Percentiles rank a stretch among this genome's conserved stretches.
These are phyloP conservation scores for Paraphoma sp. DNA, from an alignment of 2,329 filamentous ascomycete species.

Conservation along the genomic window DNA sequence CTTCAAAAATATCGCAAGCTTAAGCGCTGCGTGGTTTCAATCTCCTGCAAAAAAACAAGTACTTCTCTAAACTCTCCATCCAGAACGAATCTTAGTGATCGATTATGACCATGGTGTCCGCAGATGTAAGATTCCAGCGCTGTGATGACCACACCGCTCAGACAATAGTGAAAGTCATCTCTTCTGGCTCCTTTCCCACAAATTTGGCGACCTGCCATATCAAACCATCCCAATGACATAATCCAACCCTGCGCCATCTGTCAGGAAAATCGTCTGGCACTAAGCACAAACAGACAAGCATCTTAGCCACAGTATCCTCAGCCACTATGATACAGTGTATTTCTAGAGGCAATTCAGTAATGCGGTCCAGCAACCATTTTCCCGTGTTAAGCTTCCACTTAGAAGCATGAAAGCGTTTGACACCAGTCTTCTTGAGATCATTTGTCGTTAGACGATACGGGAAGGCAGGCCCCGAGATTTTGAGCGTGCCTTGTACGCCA, in stretches of 20 bases:
- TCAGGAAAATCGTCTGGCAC: not conserved
- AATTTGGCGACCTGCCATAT: not conserved
- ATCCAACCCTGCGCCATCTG: not conserved
- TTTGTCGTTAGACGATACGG: constrained; percentile 2
- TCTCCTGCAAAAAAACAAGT: too few species aligned
- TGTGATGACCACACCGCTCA: not conserved
- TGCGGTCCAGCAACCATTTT: constrained; percentile 6
- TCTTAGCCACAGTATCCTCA: constrained; percentile 16
- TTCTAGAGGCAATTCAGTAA: not conserved
- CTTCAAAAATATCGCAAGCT: too few species aligned
- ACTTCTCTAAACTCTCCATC: too few species aligned
- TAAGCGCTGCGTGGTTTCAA: too few species aligned
- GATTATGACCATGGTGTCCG: too few species aligned
- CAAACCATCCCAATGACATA: not conserved
- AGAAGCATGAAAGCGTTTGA: constrained; percentile 7
- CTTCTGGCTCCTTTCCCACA: not conserved
- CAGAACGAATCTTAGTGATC: too few species aligned
- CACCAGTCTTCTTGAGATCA: constrained; percentile 4
- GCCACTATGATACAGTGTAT: not conserved
- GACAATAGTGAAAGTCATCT: not conserved
- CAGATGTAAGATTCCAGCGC: too few species aligned
- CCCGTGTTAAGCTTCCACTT: constrained; percentile 8
- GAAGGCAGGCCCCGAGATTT: constrained; percentile 4
- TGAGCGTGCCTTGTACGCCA: constrained; percentile 3
- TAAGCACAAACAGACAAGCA: constrained; percentile 6